Percentiles rank a stretch among this genome's conserved stretches.
phyloP scores from a whole-genome alignment of 2,329 filamentous ascomycete species.

The Macrophomina tecta region DNA sequence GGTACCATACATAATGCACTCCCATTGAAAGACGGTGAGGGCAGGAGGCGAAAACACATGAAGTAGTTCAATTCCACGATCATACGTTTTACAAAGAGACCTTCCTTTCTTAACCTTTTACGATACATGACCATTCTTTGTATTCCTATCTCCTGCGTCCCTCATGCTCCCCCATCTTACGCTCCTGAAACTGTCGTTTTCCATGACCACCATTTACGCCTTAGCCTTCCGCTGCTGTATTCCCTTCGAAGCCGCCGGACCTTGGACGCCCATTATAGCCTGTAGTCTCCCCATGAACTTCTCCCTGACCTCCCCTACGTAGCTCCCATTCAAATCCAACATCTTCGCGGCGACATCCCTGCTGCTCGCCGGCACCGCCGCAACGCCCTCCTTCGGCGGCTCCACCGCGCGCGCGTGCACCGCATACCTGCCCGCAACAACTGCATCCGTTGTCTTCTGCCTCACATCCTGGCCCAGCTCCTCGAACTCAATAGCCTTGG shows the following conservation, averaged over 20 bases:
- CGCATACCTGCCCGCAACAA: constrained; percentile 17
- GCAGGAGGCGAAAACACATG: too few species aligned
- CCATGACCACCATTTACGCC: not conserved
- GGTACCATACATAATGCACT: too few species aligned
- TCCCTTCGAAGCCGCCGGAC: not conserved
- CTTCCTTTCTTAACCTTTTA: too few species aligned
- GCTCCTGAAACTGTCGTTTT: too few species aligned
- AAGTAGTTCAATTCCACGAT: too few species aligned
- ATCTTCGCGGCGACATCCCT: not conserved
- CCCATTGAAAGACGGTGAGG: too few species aligned
- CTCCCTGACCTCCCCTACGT: not conserved
- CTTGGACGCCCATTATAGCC: not conserved
- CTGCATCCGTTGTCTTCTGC: not conserved
- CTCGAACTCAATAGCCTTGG: constrained; percentile 24
- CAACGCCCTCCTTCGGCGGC: not conserved
- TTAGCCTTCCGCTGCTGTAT: not conserved
- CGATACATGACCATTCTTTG: too few species aligned
- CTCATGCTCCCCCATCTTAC: not conserved
- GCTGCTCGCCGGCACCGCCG: not conserved
- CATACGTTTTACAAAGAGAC: too few species aligned
- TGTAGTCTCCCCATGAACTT: constrained; percentile 12
- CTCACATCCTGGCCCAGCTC: not conserved
- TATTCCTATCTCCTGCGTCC: not conserved
- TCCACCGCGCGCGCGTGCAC: not conserved
- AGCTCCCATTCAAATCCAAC: constrained; percentile 20